These are phyloP conservation scores for Ogataea nonfermentans DNA, from an alignment of 805 yeast species.

Conservation along the genomic window DNA sequence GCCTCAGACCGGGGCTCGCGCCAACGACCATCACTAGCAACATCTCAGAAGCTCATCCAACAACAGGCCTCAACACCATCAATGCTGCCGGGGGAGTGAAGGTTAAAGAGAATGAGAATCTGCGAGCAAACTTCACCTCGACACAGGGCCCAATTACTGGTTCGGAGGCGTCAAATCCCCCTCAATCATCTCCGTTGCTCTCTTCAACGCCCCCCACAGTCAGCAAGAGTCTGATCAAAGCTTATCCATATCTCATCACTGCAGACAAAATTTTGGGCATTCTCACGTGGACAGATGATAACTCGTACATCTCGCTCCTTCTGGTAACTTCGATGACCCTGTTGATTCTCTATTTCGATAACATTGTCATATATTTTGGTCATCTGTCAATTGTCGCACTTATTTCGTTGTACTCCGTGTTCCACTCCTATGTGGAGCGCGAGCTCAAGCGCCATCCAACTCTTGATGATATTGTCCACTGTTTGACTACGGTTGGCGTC, in stretches of 20 bases:
- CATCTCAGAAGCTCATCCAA: slow-evolving; percentile 11
- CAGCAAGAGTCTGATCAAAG: slow-evolving; percentile 73
- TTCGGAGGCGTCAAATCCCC: slow-evolving; percentile 19
- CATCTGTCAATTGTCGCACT: slow-evolving; percentile 68
- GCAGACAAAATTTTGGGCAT: slow-evolving; percentile 68
- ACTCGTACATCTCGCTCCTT: slow-evolving; percentile 70
- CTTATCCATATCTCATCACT: slow-evolving; percentile 81
- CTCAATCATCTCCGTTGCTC: slow-evolving; percentile 74
- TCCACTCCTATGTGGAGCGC: slow-evolving; percentile 54
- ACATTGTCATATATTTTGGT: slow-evolving; percentile 76
- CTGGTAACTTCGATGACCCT: slow-evolving; percentile 54
- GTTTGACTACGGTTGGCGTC: slow-evolving; percentile 69
- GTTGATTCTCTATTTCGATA: slow-evolving; percentile 72
- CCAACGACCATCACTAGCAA: slow-evolving; percentile 5
- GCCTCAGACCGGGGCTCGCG: slow-evolving; percentile 2
- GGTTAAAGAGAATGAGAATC: slow-evolving; percentile 33
- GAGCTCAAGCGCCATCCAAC: slow-evolving; percentile 71
- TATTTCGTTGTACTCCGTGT: slow-evolving; percentile 56
- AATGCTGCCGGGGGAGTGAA: slow-evolving; percentile 27
- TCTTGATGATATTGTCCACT: slow-evolving; percentile 78
- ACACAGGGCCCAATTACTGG: slow-evolving; percentile 23
- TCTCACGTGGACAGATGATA: slow-evolving; percentile 89
- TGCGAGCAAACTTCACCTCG: slow-evolving; percentile 42
- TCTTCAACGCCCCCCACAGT: slow-evolving; percentile 90
- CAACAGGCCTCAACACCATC: slow-evolving; percentile 16